Base-by-base conservation (phyloP, 768 basidiomycete genomes). In the Leccinum variicolor region DNA sequence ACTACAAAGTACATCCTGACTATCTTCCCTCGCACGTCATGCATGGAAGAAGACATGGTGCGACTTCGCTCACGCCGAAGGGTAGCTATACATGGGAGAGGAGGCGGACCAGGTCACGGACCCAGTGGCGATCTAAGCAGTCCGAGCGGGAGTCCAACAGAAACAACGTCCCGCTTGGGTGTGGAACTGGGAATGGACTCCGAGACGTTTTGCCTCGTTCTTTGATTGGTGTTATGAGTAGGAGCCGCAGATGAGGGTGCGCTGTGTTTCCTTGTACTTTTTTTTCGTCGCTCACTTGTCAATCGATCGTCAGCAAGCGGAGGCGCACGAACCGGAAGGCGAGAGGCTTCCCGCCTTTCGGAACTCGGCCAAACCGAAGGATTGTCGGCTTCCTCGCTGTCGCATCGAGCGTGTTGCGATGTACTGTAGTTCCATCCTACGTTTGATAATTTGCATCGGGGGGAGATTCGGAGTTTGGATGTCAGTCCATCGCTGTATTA, bases 171-270 rank as follows among this genome's bases (percentile, higher is more conserved):
- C 86, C 88, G 17, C 77, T 91, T 23, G 90, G 90, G 4, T 72
- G 92, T 28, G 90, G 90, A 4, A 92, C 91, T 10, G 90, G 91
- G 23, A 77, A 83, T 10, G 89, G 89, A 9, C 87, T 94, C 55
- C 82, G 89, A 57, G 90, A 96, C 70, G 84, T 89, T 3, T 72
- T 98, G 61, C 97, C 97, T 0, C 84, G 9, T 96, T 92, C 75
- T 99, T 89, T 68, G 96, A 98, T 67, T 98, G 94, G 92, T 94
- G 94, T 58, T 84, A 85, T 66, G 95, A 98, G 69, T 98, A 98
- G 61, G 95, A 98, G 70, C 94, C 96, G 3, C 97, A 99, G 72
- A 98, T 99, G 96, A 87, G 93, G 79, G 94, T 96, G 69, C 66
- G 85, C 64, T 14, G 33, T 41, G 26, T 21, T 57, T 52, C 31